Conservation (phyloP, 1,284 basidiomycete genomes). For the Dichomitus squalens region DNA sequence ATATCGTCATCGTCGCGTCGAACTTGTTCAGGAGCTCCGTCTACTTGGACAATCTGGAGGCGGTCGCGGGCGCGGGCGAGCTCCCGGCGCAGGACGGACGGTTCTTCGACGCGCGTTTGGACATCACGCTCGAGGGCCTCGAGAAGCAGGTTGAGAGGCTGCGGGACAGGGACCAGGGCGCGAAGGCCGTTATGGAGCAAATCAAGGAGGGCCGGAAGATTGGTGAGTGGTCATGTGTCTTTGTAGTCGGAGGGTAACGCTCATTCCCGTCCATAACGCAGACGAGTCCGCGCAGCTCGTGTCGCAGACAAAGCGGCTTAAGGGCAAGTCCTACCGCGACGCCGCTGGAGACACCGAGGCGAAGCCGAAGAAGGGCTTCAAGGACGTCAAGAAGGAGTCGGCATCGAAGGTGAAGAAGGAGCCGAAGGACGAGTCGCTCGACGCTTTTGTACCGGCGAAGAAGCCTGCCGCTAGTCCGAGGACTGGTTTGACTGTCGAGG, state of each 20-base stretch:
- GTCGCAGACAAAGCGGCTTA: slow-evolving; percentile 66
- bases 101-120: slow-evolving; percentile 85
- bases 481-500: slow-evolving; percentile 51
- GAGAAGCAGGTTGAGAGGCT: slow-evolving; percentile 69
- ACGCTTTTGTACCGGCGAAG: slow-evolving; percentile 26
- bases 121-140: slow-evolving; percentile 61
- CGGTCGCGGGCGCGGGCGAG: slow-evolving; percentile 66
- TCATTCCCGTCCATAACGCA: slow-evolving; percentile 25
- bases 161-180: slow-evolving; percentile 53
- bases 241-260: background rate
- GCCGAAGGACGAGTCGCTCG: background rate
- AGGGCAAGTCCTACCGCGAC: slow-evolving; percentile 70
- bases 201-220: slow-evolving; percentile 64
- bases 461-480: slow-evolving; percentile 30
- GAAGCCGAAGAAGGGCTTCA: slow-evolving; percentile 30
- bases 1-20: slow-evolving; percentile 87
- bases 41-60: slow-evolving; percentile 78
- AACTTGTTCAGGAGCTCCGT: slow-evolving; percentile 80
- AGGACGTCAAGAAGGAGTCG: background rate
- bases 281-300: slow-evolving; percentile 50
- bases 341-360: slow-evolving; percentile 43
- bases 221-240: slow-evolving; percentile 41
- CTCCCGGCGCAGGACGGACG: slow-evolving; percentile 74
- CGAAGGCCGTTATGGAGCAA: slow-evolving; percentile 57
- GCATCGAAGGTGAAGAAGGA: slow-evolving; percentile 3